Conservation (phyloP, 2,329 filamentous ascomycete species). For the Phialemoniopsis sp. region DNA sequence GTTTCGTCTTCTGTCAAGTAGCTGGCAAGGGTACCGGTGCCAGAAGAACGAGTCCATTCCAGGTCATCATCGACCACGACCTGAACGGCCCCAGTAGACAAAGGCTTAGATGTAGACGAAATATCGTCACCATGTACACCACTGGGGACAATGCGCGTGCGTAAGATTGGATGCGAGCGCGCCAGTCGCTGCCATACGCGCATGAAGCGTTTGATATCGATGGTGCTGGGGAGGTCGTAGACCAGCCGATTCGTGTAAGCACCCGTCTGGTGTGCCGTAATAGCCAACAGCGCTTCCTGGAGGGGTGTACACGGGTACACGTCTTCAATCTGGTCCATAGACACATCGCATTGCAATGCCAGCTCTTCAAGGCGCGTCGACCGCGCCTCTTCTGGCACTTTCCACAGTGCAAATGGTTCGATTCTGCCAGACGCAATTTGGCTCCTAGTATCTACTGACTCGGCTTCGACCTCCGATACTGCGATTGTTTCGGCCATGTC, state of each 20-base stretch:
- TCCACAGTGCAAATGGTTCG: too few relatives aligned
- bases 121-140: too few relatives aligned
- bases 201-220: not conserved
- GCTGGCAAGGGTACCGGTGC: too few relatives aligned
- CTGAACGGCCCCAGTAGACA: conserved; percentile 8
- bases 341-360: too few relatives aligned
- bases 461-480: too few relatives aligned
- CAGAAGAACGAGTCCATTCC: conserved; percentile 11
- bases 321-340: too few relatives aligned
- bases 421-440: too few relatives aligned
- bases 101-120: conserved; percentile 4
- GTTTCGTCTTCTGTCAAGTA: too few relatives aligned
- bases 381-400: too few relatives aligned
- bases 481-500: too few relatives aligned
- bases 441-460: too few relatives aligned
- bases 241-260: not conserved
- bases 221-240: not conserved
- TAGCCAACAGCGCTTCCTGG: not conserved
- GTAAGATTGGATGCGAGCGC: not conserved
- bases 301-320: conserved; percentile 3
- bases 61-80: conserved; percentile 8
- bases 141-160: not conserved
- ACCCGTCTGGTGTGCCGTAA: not conserved
- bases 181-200: not conserved
- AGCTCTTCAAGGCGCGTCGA: too few relatives aligned